Conservation (phyloP, 805 yeast species). For the Lipomyces yamadae region DNA sequence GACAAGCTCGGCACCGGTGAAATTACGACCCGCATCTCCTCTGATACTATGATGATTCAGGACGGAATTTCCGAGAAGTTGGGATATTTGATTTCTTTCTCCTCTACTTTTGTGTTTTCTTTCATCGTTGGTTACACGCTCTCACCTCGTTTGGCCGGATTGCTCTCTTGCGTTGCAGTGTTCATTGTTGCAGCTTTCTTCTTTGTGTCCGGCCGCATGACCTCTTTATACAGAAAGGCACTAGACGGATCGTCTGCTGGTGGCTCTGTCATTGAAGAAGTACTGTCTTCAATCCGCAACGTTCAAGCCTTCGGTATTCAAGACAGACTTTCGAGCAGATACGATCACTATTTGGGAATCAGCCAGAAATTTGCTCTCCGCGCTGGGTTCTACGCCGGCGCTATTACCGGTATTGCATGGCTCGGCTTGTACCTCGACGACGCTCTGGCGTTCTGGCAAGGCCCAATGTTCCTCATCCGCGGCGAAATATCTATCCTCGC, state of each 20-base stretch:
- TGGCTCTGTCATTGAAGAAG: slow-evolving; percentile 51
- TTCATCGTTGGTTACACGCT: slow-evolving; percentile 47
- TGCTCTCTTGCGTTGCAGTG: slow-evolving; percentile 46
- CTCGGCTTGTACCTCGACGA: slow-evolving; percentile 46
- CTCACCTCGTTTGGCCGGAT: slow-evolving; percentile 47
- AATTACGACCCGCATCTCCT: slow-evolving; percentile 51
- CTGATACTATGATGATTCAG: slow-evolving; percentile 49
- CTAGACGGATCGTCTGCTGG: slow-evolving; percentile 32
- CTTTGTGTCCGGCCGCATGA: slow-evolving; percentile 43
- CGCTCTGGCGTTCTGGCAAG: slow-evolving; percentile 52
- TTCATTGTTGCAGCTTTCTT: slow-evolving; percentile 44
- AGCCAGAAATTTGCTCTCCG: slow-evolving; percentile 41
- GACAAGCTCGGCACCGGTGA: slow-evolving; percentile 52
- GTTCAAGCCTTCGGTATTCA: slow-evolving; percentile 52
- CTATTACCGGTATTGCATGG: slow-evolving; percentile 49
- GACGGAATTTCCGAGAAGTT: slow-evolving; percentile 52
- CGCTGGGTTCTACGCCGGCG: slow-evolving; percentile 43
- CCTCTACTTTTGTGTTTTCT: slow-evolving; percentile 49
- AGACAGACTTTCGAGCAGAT: slow-evolving; percentile 45
- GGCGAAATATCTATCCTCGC: slow-evolving; percentile 47
- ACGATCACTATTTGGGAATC: slow-evolving; percentile 42
- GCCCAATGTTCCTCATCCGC: slow-evolving; percentile 47
- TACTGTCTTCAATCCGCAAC: slow-evolving; percentile 49
- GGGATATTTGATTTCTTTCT: slow-evolving; percentile 48
- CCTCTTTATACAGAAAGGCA: slow-evolving; percentile 24